Evolutionary conservation across 164 flowering plant genomes (phyloP).

Genomic region (Chimonanthus salicifolius): DNA sequence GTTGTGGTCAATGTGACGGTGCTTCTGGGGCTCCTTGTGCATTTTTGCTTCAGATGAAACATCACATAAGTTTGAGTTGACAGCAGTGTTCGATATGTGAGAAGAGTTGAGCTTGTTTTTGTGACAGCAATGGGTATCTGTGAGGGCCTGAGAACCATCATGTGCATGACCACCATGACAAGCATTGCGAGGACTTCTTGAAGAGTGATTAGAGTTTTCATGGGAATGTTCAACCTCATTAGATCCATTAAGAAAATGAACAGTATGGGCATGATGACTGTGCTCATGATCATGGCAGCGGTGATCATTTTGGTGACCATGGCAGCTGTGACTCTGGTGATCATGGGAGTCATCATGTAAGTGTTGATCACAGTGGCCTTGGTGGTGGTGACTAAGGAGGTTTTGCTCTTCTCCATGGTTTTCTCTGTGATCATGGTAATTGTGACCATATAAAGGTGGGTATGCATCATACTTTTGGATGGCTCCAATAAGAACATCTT

Average conservation of each 20-base stretch:
- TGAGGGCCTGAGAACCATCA: slow-evolving; percentile 12
- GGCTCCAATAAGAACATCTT: not conserved
- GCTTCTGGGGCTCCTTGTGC: slow-evolving; percentile 31
- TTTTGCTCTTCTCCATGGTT: slow-evolving; percentile 3
- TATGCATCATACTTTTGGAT: slow-evolving; percentile 2
- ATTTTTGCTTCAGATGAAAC: slow-evolving; percentile 11
- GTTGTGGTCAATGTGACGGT: slow-evolving; percentile 88
- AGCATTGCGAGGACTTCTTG: slow-evolving; percentile 17
- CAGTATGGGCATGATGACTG: slow-evolving; percentile 1
- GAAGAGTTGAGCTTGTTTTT: slow-evolving; percentile 5
- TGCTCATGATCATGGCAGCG: slow-evolving; percentile 19
- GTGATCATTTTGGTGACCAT: slow-evolving; percentile 17
- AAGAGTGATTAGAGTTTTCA: not conserved
- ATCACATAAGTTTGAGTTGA: slow-evolving; percentile 10
- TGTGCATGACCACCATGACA: slow-evolving; percentile 12
- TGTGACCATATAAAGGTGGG: slow-evolving; percentile 6
- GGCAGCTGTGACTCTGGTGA: slow-evolving; percentile 12
- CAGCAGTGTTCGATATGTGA: slow-evolving; percentile 5
- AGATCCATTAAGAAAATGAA: not conserved
- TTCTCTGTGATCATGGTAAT: slow-evolving; percentile 7
- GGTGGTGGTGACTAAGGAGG: slow-evolving; percentile 14
- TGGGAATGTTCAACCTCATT: slow-evolving; percentile 7
- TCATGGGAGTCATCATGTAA: not conserved
- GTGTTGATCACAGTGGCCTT: not conserved
- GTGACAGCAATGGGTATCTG: slow-evolving; percentile 9